Evolutionary conservation across 192 early-diverging fungal species (phyloP).

Genomic region (Backusella sp.): DNA sequence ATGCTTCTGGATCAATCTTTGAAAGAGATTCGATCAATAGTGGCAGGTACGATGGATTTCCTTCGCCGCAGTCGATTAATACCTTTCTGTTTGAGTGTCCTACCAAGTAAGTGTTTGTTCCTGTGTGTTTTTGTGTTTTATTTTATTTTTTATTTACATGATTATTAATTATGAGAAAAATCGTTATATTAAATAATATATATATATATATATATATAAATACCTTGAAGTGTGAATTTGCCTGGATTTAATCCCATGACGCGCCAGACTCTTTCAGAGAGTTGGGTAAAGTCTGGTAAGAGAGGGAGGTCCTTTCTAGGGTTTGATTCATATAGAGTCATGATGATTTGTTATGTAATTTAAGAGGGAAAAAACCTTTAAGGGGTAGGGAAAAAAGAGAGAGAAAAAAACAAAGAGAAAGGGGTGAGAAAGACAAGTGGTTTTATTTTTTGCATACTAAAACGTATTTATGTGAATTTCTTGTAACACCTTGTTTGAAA

Average conservation of each 20-base stretch:
- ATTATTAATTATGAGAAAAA: background rate
- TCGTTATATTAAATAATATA: background rate
- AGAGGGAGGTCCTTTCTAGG: conserved; percentile 38
- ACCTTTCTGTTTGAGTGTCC: conserved; percentile 66
- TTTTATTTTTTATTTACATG: background rate
- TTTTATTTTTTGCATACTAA: background rate
- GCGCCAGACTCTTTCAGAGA: conserved; percentile 63
- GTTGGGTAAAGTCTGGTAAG: conserved; percentile 49
- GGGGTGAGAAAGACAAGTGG: background rate
- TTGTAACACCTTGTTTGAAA: background rate
- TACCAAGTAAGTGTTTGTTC: conserved; percentile 86
- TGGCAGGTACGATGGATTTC: conserved; percentile 63
- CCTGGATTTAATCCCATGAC: conserved; percentile 79
- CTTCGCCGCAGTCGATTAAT: conserved; percentile 79
- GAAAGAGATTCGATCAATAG: conserved; percentile 57
- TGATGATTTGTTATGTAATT: background rate
- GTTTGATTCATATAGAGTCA: background rate
- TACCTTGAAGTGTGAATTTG: conserved; percentile 78
- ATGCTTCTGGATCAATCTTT: conserved; percentile 37
- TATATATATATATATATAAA: background rate
- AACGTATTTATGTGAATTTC: background rate
- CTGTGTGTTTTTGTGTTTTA: conserved; percentile 25
- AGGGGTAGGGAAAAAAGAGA: background rate
- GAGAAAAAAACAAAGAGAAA: background rate
- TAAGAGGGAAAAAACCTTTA: background rate